phyloP scores from a whole-genome alignment of 192 early-diverging fungal genomes.

The Coemansia sp. region DNA sequence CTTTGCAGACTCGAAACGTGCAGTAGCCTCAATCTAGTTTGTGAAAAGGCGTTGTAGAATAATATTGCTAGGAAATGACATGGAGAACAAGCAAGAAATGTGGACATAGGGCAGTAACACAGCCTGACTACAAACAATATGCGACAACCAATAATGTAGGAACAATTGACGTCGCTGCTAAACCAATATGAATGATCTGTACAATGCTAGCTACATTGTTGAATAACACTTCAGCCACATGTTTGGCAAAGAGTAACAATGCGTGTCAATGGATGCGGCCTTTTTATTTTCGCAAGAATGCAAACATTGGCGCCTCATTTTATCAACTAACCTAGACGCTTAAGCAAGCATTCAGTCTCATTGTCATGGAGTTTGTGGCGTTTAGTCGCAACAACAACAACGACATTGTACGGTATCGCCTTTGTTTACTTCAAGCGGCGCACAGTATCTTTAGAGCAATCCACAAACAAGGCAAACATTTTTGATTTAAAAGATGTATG shows the following conservation, averaged over 20 bases:
- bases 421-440: background rate
- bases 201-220: background rate
- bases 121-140: slow-evolving; percentile 3
- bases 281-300: background rate
- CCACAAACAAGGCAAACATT: background rate
- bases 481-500: slow-evolving; percentile 7
- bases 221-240: background rate
- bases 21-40: background rate
- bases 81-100: background rate
- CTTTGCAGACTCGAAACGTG: background rate
- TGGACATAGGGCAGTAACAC: slow-evolving; percentile 11
- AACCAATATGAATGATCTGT: background rate
- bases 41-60: background rate
- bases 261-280: background rate
- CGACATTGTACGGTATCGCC: background rate
- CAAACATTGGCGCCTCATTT: background rate
- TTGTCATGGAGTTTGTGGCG: background rate
- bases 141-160: background rate
- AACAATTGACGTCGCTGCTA: background rate
- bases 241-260: slow-evolving; percentile 1
- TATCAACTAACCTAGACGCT: background rate
- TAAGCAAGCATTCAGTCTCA: background rate
- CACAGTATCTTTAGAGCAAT: background rate
- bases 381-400: background rate
- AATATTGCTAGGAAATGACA: background rate